Conservation (phyloP, 331 rosid genomes). For the Malus hybrid region DNA sequence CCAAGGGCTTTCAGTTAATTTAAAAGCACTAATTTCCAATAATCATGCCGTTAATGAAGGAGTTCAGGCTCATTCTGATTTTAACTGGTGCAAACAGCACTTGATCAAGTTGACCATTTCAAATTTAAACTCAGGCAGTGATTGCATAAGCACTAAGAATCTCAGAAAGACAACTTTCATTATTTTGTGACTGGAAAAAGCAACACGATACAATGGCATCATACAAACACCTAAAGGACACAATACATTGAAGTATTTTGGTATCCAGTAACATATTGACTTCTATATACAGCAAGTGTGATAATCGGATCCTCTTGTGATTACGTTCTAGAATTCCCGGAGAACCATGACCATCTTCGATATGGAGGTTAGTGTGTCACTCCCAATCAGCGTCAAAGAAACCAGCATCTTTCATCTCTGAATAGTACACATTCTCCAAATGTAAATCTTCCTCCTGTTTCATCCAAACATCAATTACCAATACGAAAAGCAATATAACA, state of each 20-base stretch:
- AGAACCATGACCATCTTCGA: neutral
- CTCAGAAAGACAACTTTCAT: neutral
- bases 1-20: no score
- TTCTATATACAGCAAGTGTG: neutral
- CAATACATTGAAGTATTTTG: neutral
- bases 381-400: constrained; percentile 83
- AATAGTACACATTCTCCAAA: constrained; percentile 82
- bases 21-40: no score
- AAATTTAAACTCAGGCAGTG: neutral
- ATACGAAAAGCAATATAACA: neutral
- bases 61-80: no score
- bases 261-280: neutral
- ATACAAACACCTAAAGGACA: no score
- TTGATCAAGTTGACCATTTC: neutral
- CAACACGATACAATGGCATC: no score
- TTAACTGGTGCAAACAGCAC: no score
- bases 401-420: constrained; percentile 98
- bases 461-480: neutral
- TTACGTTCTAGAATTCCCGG: neutral
- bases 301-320: neutral
- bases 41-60: no score
- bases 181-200: neutral
- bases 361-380: constrained; percentile 17
- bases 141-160: neutral
- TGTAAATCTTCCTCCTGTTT: constrained; percentile 71